Percentiles rank a stretch among this genome's conserved stretches.
Conservation (phyloP, 2,329 filamentous ascomycete genomes). For the Aureobasidium subglaciale region DNA sequence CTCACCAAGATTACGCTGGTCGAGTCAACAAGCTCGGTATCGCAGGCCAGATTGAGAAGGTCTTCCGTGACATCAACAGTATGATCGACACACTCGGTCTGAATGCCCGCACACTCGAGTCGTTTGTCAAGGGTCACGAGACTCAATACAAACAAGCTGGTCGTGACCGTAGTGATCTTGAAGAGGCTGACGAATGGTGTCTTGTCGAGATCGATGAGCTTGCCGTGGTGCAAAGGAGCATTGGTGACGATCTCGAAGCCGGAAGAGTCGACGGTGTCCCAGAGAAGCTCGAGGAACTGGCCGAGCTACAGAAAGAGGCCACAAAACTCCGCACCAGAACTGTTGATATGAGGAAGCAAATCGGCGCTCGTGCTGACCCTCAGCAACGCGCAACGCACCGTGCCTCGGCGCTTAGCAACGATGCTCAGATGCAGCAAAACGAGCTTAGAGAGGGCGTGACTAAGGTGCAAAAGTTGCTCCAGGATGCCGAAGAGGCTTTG, state of each 20-base stretch:
- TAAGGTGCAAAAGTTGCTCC: constrained; percentile 64
- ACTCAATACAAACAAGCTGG: constrained; percentile 45
- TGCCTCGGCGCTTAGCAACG: constrained; percentile 70
- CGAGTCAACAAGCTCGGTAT: constrained; percentile 35
- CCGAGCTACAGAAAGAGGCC: constrained; percentile 62
- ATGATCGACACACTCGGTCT: constrained; percentile 93
- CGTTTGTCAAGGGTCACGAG: constrained; percentile 60
- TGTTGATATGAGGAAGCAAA: constrained; percentile 69
- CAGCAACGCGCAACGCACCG: constrained; percentile 57
- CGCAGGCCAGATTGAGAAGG: constrained; percentile 42
- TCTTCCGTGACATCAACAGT: constrained; percentile 75
- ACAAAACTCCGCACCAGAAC: constrained; percentile 66
- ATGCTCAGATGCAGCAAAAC: constrained; percentile 76
- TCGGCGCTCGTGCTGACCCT: constrained; percentile 62
- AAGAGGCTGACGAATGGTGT: constrained; percentile 53
- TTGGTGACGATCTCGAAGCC: constrained; percentile 59
- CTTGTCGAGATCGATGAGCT: constrained; percentile 70
- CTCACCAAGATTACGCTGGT: constrained; percentile 40
- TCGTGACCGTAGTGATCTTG: constrained; percentile 59
- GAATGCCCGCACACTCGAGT: constrained; percentile 62
- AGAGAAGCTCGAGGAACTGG: constrained; percentile 60
- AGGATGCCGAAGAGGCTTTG: constrained; percentile 71
- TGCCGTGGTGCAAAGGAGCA: constrained; percentile 39
- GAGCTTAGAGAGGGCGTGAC: constrained; percentile 73
- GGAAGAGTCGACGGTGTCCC: constrained; percentile 62